Base-by-base conservation (phyloP, 148 eudicot species). In the Linanthus parryae region DNA sequence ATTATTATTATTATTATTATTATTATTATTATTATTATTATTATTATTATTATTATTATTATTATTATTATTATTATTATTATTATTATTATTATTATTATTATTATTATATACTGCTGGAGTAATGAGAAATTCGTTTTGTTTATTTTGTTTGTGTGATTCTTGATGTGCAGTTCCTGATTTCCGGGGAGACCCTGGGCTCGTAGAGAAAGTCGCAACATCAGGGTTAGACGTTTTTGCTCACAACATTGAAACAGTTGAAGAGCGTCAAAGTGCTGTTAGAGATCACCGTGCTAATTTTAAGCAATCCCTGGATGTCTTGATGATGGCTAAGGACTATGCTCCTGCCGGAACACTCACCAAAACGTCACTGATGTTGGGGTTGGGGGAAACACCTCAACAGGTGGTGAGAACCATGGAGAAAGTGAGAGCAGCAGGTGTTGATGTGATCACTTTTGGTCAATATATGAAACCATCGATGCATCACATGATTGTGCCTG, bases 161-260 rank as follows among this genome's bases (percentile, higher is more conserved):
- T 59, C 36, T 35, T 21, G 28, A 57, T 50, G 27, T 64, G 54
- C 72, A 87, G 96, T 88, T 68, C 96, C 96, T 66, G 94, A 88
- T 79, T 88, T 88, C 57, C 86, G 89, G 31, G 96, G 94, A 28
- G 84, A 88, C 39, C 15, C 72, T 54, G 45, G 57, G 20, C 84
- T 88, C 68, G 96, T 88, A 35, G 86, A 88, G 61, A 81, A 63
- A 66, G 96, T 88, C 54, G 85, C 96, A 46, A 72, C 63, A 21
- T 88, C 89, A 22, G 96, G 96, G 47, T 62, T 88, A 28, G 96
- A 84, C 65, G 94, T 88, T 24, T 66, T 88, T 59, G 96, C 96
- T 37, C 96, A 88, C 68, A 88, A 88, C 66, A 88, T 88, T 66
- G 96, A 88, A 74, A 88, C 96, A 2, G 96, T 84, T 40, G 94